These are phyloP conservation scores for Mycena alexandri DNA, from an alignment of 768 basidiomycete genomes.

Conservation along the genomic window DNA sequence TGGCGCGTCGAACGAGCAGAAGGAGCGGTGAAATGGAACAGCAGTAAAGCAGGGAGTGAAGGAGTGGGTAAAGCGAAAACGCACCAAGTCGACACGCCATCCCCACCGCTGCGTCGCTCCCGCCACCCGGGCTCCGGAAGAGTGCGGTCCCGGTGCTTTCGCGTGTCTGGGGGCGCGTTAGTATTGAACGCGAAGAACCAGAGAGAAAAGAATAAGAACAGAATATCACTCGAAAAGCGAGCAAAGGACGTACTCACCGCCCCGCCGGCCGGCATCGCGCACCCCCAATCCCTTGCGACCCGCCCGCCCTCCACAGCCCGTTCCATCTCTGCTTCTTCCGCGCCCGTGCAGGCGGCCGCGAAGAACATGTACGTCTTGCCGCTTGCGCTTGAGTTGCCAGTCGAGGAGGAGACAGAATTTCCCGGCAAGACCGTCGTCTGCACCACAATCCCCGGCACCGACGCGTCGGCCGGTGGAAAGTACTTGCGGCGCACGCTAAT, in stretches of 20 bases:
- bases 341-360: slow-evolving; percentile 72
- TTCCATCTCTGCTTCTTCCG: slow-evolving; percentile 55
- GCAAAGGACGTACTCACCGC: slow-evolving; percentile 49
- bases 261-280: slow-evolving; percentile 75
- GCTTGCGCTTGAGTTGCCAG: no score
- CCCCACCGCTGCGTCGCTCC: slow-evolving; percentile 72
- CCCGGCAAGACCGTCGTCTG: slow-evolving; percentile 68
- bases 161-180: slow-evolving; percentile 10
- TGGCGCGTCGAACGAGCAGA: no score
- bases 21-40: no score
- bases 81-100: slow-evolving; percentile 89
- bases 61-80: slow-evolving; percentile 28
- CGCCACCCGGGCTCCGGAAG: slow-evolving; percentile 63
- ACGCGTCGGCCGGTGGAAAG: slow-evolving; percentile 62
- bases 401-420: no score
- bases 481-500: slow-evolving; percentile 58
- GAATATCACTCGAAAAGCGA: no score
- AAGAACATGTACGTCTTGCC: slow-evolving; percentile 84
- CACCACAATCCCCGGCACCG: slow-evolving; percentile 70
- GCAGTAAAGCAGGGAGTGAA: neutral
- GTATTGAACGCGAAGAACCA: neutral
- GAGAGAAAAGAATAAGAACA: no score
- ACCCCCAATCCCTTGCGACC: slow-evolving; percentile 84
- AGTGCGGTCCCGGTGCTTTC: slow-evolving; percentile 69
- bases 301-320: slow-evolving; percentile 66